These are phyloP conservation scores for Paraglomus occultum DNA, from an alignment of 192 early-diverging fungal species.

Conservation along the genomic window DNA sequence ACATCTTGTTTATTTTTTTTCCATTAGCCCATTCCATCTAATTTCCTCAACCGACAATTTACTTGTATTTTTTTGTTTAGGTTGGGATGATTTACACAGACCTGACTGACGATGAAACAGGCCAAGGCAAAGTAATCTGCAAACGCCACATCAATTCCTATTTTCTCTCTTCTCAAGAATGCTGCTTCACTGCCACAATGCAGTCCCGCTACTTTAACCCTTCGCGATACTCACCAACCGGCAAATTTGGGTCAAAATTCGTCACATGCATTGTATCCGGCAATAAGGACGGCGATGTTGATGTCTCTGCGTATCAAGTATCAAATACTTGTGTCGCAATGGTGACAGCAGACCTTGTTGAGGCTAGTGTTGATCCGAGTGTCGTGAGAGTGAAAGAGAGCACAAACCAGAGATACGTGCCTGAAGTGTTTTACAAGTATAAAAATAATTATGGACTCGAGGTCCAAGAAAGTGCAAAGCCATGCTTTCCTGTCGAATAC, in stretches of 20 bases:
- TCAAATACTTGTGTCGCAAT: constrained; percentile 89
- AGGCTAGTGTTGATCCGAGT: constrained; percentile 82
- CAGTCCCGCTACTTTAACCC: constrained; percentile 70
- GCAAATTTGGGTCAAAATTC: constrained; percentile 89
- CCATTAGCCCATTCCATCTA: too few relatives aligned
- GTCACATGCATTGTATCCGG: constrained; percentile 95
- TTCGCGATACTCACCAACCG: constrained; percentile 70
- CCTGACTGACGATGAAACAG: constrained; percentile 75
- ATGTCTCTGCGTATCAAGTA: constrained; percentile 85
- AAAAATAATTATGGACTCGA: constrained; percentile 90
- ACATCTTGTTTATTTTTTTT: too few relatives aligned
- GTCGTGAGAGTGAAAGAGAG: constrained; percentile 82
- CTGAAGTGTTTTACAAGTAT: constrained; percentile 95
- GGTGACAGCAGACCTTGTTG: constrained; percentile 87
- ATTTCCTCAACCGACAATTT: too few relatives aligned
- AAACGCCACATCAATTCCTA: constrained; percentile 92
- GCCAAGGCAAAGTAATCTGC: constrained; percentile 76
- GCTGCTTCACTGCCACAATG: constrained; percentile 80
- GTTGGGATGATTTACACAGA: constrained; percentile 97
- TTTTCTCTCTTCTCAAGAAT: constrained; percentile 91
- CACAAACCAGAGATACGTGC: constrained; percentile 79
- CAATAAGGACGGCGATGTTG: constrained; percentile 82
- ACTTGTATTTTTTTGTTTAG: constrained; percentile 12
- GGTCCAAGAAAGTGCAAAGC: constrained; percentile 88
- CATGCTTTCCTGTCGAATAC: constrained; percentile 96